Evolutionary conservation across 176 grass and related monocot species (phyloP).

Genomic region (Leersia perrieri): DNA sequence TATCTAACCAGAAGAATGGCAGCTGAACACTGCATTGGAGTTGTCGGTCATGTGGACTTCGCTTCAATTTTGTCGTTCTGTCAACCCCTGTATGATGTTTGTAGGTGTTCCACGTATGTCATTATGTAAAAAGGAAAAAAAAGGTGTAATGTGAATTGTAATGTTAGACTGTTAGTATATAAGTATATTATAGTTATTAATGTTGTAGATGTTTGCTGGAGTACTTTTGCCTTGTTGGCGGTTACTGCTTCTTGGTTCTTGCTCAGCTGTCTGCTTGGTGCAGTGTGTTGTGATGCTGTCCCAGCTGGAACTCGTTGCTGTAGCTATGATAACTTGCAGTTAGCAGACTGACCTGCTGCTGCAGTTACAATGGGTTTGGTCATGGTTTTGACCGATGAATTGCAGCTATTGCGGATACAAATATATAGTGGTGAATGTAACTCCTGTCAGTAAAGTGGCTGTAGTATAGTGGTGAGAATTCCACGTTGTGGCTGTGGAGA

Average conservation of each 20-base stretch:
- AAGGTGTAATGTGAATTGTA: not conserved
- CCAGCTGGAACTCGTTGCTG: not conserved
- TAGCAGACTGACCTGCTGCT: too few relatives aligned
- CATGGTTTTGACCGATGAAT: too few relatives aligned
- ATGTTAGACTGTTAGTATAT: slow-evolving; percentile 10
- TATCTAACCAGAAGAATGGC: slow-evolving; percentile 14
- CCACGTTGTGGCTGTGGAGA: slow-evolving; percentile 95
- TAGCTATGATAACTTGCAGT: too few relatives aligned
- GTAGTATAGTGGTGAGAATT: slow-evolving; percentile 99
- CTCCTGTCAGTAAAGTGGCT: slow-evolving; percentile 28
- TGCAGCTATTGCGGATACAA: too few relatives aligned
- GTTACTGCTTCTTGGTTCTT: not conserved
- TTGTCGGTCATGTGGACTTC: not conserved
- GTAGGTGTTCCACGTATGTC: not conserved
- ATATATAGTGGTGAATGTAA: not conserved
- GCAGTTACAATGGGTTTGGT: too few relatives aligned
- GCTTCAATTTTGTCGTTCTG: not conserved
- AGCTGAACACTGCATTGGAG: not conserved
- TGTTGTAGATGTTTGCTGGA: not conserved
- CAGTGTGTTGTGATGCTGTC: not conserved
- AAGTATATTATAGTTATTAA: not conserved
- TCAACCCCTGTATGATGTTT: not conserved
- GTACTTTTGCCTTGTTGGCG: too few relatives aligned
- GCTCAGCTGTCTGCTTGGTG: not conserved
- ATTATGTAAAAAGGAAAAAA: not conserved